These are phyloP conservation scores for Starmerella cellae DNA, from an alignment of 805 yeast species.

Conservation along the genomic window DNA sequence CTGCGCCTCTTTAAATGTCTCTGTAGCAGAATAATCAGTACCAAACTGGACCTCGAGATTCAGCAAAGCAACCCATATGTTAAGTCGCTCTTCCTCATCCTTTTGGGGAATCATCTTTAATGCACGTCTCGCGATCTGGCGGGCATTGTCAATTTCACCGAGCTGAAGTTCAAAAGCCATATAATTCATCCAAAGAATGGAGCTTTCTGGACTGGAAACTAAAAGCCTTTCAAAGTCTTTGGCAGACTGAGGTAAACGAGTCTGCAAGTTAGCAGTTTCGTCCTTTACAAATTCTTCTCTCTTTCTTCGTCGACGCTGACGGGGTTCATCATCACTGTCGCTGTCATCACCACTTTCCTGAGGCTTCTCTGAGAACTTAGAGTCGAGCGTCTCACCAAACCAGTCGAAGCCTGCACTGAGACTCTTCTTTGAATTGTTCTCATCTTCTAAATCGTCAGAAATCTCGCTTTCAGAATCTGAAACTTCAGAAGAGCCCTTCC, in stretches of 20 bases:
- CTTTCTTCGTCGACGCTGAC: slow-evolving; percentile 35
- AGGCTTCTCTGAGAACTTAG: slow-evolving; percentile 23
- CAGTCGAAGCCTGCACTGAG: slow-evolving; percentile 85
- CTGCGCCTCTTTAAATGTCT: slow-evolving; percentile 66
- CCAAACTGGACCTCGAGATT: slow-evolving; percentile 94
- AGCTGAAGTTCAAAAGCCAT: slow-evolving; percentile 95
- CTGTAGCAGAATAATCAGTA: slow-evolving; percentile 64
- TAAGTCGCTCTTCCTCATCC: slow-evolving; percentile 84
- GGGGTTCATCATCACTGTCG: slow-evolving; percentile 21
- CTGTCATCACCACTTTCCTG: slow-evolving; percentile 43
- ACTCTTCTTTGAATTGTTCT: slow-evolving; percentile 35
- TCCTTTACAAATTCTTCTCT: slow-evolving; percentile 44
- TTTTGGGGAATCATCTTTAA: slow-evolving; percentile 77
- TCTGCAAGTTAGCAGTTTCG: slow-evolving; percentile 67
- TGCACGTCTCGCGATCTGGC: slow-evolving; percentile 88
- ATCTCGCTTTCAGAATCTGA: slow-evolving; percentile 23
- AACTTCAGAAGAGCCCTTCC: not conserved
- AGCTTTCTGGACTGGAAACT: slow-evolving; percentile 85
- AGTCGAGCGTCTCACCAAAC: slow-evolving; percentile 65
- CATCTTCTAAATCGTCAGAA: slow-evolving; percentile 47
- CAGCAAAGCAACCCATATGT: slow-evolving; percentile 89
- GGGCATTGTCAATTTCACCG: slow-evolving; percentile 86
- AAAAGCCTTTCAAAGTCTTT: slow-evolving; percentile 84
- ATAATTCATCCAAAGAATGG: slow-evolving; percentile 91
- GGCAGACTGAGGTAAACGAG: slow-evolving; percentile 82